Conservation (phyloP, 306 rosid genomes). For the Oxytropis ochrocephala region DNA sequence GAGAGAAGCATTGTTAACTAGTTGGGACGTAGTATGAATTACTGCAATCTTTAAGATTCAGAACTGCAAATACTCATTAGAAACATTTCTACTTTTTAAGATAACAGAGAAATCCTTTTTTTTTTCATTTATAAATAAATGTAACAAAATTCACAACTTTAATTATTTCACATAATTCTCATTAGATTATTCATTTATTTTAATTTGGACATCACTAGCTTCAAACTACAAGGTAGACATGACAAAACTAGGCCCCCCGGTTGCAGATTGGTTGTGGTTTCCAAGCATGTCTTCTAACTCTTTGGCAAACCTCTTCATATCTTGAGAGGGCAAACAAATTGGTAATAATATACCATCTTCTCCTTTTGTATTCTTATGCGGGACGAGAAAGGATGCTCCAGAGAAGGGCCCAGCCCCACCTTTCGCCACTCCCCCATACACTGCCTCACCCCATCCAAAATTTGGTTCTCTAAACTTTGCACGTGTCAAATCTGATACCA, state of each 20-base stretch:
- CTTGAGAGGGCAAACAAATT: constrained; percentile 27
- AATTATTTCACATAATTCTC: too few species aligned
- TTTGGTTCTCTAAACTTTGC: neutral
- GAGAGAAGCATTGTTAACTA: too few species aligned
- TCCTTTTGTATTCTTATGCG: neutral
- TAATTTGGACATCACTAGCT: neutral
- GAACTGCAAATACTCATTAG: too few species aligned
- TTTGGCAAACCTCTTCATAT: constrained; percentile 33
- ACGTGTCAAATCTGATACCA: constrained; percentile 25
- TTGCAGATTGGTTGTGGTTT: neutral
- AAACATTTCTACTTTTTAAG: too few species aligned
- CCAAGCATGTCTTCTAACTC: constrained; percentile 20
- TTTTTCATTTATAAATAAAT: too few species aligned
- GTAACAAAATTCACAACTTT: too few species aligned
- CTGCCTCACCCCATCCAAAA: constrained; percentile 52
- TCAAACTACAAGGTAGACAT: neutral
- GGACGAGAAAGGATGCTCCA: neutral
- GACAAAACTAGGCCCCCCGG: neutral
- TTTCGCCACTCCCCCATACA: constrained; percentile 23
- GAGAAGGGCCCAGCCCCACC: neutral
- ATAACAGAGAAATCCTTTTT: too few species aligned
- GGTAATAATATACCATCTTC: constrained; percentile 35
- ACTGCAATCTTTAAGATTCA: too few species aligned
- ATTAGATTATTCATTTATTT: too few species aligned
- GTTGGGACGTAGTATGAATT: too few species aligned